Base-by-base conservation (phyloP, 2,329 filamentous ascomycete species). In the Ophiocordyceps camponoti-rufipedis region DNA sequence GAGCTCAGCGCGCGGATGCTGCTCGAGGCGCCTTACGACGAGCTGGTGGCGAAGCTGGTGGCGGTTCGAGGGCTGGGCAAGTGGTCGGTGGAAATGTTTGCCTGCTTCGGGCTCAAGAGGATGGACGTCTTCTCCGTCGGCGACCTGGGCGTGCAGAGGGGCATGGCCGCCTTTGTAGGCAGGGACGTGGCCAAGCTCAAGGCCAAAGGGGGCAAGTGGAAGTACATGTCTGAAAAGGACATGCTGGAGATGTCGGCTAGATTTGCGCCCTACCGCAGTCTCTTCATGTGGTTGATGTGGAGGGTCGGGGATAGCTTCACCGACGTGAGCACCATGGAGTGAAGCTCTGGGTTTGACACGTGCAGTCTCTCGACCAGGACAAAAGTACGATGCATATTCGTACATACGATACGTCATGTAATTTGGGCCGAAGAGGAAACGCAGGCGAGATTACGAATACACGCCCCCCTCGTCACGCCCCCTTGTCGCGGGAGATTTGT, bases 241-340 rank as follows among this genome's bases (percentile, higher is more conserved):
- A 96, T 98, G 91, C 60, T 82, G 49, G 83, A 87, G 52, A 71
- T 85, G 51, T 80, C 85, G 12, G 82, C 80, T 47, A 77, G 71
- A 57, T 98, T 94, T 61, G 72, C 74, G 47, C 91, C 89, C 4
- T 96, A 94, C 63, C 80, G 88, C 57, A 91, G 82, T 54, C 60
- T 95, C 41, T 94, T 94, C 56, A 95, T 95, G 88, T 95, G 88
- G 88, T 94, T 94, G 59, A 94, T 94, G 84, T 95, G 89, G 88
- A 71, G 82, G 48, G 78, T 89, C 11, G 82, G 82, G 58, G 78
- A 86, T 57, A 46, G 44, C 32, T 42, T 44, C 35, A 85, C 86
- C 4, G 82, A 93, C 60, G 64, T 88, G 28, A 77, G 71, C 50
- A 72, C 72, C 3, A 56, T 80, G 60, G 74, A 75, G 55, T 58